Percentiles rank a stretch among this genome's conserved stretches.
Conservation (phyloP, 2,329 filamentous ascomycete species). For the Sclerotinia trifoliorum region DNA sequence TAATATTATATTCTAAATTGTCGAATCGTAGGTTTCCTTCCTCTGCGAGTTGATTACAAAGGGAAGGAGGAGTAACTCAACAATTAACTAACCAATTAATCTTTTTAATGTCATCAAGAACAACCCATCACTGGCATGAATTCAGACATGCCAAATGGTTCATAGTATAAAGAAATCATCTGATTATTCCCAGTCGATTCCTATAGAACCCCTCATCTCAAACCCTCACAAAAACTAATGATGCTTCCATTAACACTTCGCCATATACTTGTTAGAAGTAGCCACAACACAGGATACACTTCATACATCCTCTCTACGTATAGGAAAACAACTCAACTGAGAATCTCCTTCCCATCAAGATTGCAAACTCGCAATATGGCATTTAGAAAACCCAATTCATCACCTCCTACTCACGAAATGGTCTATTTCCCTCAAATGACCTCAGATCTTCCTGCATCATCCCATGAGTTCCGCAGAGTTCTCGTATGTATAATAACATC, state of each 20-base stretch:
- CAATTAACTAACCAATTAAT: neutral
- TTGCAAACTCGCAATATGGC: conserved; percentile 29
- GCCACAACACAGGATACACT: neutral
- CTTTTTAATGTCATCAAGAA: conserved; percentile 19
- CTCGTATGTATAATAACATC: conserved; percentile 38
- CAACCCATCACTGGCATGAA: neutral
- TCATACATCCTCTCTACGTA: conserved; percentile 9
- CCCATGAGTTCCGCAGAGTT: conserved; percentile 59
- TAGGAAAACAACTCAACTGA: conserved; percentile 1
- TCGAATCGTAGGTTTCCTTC: neutral
- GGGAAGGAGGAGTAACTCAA: neutral
- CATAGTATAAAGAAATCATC: neutral
- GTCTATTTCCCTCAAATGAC: conserved; percentile 59
- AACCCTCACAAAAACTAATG: neutral
- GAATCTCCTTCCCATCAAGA: neutral
- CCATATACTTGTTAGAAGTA: neutral
- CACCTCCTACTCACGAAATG: conserved; percentile 54
- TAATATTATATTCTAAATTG: neutral
- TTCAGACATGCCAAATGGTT: neutral
- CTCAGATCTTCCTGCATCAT: conserved; percentile 52
- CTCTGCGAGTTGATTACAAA: conserved; percentile 25
- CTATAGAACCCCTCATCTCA: neutral
- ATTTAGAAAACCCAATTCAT: conserved; percentile 30
- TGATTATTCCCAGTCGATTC: neutral
- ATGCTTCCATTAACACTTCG: conserved; percentile 2